These are phyloP conservation scores for Proliferodiscus dingleyae DNA, from an alignment of 2,329 filamentous ascomycete genomes.

Conservation along the genomic window DNA sequence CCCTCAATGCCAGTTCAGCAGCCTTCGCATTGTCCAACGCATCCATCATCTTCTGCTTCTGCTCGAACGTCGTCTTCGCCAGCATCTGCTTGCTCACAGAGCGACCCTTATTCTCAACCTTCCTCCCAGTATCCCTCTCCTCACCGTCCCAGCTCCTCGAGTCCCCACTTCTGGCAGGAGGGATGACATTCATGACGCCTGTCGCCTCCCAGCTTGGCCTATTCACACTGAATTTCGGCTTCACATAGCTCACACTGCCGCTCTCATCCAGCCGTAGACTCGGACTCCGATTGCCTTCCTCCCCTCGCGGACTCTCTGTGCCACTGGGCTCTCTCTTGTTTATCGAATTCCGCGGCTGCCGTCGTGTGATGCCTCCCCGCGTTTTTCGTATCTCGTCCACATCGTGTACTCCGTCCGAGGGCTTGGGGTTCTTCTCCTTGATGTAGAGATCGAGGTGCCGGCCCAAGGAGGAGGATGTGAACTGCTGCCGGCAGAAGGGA, in stretches of 20 bases:
- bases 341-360: conserved; percentile 68
- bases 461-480: conserved; percentile 89
- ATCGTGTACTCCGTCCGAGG: conserved; percentile 80
- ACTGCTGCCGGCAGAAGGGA: conserved; percentile 81
- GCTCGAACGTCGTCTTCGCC: conserved; percentile 53
- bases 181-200: conserved; percentile 72
- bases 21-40: conserved; percentile 76
- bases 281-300: conserved; percentile 29
- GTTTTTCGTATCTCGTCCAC: conserved; percentile 83
- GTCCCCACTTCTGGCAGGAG: conserved; percentile 45
- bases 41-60: conserved; percentile 59
- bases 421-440: conserved; percentile 86
- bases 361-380: conserved; percentile 78
- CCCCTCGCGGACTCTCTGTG: conserved; percentile 47
- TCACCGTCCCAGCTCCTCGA: conserved; percentile 34
- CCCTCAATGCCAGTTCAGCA: conserved; percentile 77
- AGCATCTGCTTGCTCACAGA: conserved; percentile 46
- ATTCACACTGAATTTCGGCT: conserved; percentile 27
- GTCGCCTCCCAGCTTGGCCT: conserved; percentile 68
- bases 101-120: conserved; percentile 31
- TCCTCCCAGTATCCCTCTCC: conserved; percentile 31
- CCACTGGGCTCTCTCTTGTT: conserved; percentile 53
- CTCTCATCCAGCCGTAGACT: conserved; percentile 30
- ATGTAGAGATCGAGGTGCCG: conserved; percentile 93
- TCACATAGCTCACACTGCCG: conserved; percentile 37